These are phyloP conservation scores for Leishmania aethiopica DNA, from an alignment of 208 protist genomes.

Conservation along the genomic window DNA sequence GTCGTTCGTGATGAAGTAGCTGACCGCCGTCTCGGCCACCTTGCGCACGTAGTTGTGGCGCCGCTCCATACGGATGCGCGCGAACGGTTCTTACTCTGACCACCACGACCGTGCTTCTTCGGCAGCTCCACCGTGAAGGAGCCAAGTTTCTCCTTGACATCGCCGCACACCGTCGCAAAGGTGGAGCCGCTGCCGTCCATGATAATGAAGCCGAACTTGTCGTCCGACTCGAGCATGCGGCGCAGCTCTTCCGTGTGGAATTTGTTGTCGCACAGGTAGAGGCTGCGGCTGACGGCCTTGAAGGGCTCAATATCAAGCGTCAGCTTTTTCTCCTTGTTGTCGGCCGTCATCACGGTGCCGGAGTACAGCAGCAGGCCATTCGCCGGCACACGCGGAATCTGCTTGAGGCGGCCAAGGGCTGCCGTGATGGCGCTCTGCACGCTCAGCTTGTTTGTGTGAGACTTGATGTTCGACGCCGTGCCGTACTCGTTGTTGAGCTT, in stretches of 20 bases:
- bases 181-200: constrained; percentile 99
- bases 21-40: constrained; percentile 97
- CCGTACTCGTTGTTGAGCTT: constrained; percentile 99
- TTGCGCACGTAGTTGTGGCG: constrained; percentile 99
- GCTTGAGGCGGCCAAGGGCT: constrained; percentile 91
- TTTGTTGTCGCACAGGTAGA: constrained; percentile 99
- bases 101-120: constrained; percentile 99
- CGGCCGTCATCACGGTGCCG: constrained; percentile 98
- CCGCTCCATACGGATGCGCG: constrained; percentile 99
- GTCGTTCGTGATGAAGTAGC: constrained; percentile 99
- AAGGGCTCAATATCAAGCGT: constrained; percentile 99
- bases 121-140: constrained; percentile 99
- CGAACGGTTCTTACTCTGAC: constrained; percentile 99
- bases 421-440: constrained; percentile 93
- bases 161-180: constrained; percentile 98
- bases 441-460: constrained; percentile 97
- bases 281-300: constrained; percentile 98
- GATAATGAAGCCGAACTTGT: constrained; percentile 99
- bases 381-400: constrained; percentile 91
- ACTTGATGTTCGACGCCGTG: constrained; percentile 99
- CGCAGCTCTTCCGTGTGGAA: constrained; percentile 98
- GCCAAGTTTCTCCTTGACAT: constrained; percentile 97
- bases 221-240: constrained; percentile 98
- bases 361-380: constrained; percentile 99
- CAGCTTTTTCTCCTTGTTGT: constrained; percentile 99